phyloP scores from a whole-genome alignment of 164 flowering plant species.

The Berberis vulgaris region DNA sequence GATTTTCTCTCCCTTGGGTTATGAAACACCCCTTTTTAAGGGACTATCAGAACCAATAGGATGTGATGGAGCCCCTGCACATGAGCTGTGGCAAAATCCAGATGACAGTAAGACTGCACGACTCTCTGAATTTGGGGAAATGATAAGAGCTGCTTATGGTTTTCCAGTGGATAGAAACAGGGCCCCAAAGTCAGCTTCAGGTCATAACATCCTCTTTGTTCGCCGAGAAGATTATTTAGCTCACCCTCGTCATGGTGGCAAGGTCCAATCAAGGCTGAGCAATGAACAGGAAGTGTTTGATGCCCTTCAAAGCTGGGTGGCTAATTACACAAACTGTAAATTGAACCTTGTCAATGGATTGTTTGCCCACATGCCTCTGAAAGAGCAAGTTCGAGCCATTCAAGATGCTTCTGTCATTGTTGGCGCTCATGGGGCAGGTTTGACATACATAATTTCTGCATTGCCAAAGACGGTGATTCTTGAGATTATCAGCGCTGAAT shows the following conservation, averaged over 20 bases:
- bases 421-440: constrained; percentile 99
- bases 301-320: constrained; percentile 51
- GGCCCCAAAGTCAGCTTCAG: constrained; percentile 22
- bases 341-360: constrained; percentile 73
- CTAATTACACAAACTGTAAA: constrained; percentile 36
- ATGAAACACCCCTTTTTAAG: constrained; percentile 79
- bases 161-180: constrained; percentile 43
- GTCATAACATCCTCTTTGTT: constrained; percentile 69
- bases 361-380: constrained; percentile 94
- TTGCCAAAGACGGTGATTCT: constrained; percentile 56
- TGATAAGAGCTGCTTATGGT: constrained; percentile 77
- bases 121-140: constrained; percentile 93
- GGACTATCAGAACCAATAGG: constrained; percentile 56
- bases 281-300: constrained; percentile 90
- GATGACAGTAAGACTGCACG: constrained; percentile 66
- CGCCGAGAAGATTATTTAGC: constrained; percentile 94
- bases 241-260: constrained; percentile 91
- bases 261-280: constrained; percentile 73
- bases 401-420: constrained; percentile 88
- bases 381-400: constrained; percentile 80
- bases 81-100: constrained; percentile 62
- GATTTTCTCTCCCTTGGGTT: constrained; percentile 77
- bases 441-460: constrained; percentile 86
- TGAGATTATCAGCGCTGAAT: constrained; percentile 75
- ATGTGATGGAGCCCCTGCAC: constrained; percentile 67